Percentiles rank a stretch among this genome's conserved stretches.
These are phyloP conservation scores for Moniliophthora roreri DNA, from an alignment of 1,284 basidiomycete species.

Conservation along the genomic window DNA sequence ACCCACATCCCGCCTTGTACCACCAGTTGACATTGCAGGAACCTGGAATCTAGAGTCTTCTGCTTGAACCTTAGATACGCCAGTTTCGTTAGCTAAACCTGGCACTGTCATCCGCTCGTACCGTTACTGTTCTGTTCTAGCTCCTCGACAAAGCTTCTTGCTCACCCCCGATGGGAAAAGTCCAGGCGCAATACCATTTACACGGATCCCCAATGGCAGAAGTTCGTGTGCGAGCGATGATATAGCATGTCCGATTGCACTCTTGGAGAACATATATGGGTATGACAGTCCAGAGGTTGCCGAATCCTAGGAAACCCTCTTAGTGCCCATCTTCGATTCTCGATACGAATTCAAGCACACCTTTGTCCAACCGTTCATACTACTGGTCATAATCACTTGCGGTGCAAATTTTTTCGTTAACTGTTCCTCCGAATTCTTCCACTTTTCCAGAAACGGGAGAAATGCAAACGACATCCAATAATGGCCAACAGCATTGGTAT, in stretches of 20 bases:
- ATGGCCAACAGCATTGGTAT: constrained; percentile 45
- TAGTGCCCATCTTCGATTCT: not conserved
- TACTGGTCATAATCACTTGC: constrained; percentile 51
- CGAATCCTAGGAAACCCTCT: constrained; percentile 31
- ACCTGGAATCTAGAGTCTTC: constrained; percentile 29
- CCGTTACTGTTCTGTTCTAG: not conserved
- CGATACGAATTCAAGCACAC: constrained; percentile 18
- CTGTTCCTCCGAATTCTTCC: constrained; percentile 31
- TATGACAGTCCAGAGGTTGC: constrained; percentile 39
- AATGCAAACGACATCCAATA: constrained; percentile 56
- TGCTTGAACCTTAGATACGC: constrained; percentile 28
- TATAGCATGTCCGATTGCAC: constrained; percentile 49
- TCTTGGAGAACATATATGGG: constrained; percentile 52
- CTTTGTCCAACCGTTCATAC: constrained; percentile 57
- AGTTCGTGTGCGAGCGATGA: constrained; percentile 50
- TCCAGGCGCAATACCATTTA: constrained; percentile 54
- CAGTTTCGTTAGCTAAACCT: constrained; percentile 25
- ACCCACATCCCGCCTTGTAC: constrained; percentile 44
- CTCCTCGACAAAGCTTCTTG: not conserved
- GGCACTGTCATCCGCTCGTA: constrained; percentile 27
- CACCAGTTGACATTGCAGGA: constrained; percentile 34
- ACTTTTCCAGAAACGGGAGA: constrained; percentile 47
- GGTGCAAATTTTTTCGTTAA: constrained; percentile 40
- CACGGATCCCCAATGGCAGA: constrained; percentile 50
- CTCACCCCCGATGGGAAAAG: constrained; percentile 17